Percentiles rank a stretch among this genome's conserved stretches.
phyloP scores from a whole-genome alignment of 2,329 filamentous ascomycete species.

The Sodiomyces alkalinus region DNA sequence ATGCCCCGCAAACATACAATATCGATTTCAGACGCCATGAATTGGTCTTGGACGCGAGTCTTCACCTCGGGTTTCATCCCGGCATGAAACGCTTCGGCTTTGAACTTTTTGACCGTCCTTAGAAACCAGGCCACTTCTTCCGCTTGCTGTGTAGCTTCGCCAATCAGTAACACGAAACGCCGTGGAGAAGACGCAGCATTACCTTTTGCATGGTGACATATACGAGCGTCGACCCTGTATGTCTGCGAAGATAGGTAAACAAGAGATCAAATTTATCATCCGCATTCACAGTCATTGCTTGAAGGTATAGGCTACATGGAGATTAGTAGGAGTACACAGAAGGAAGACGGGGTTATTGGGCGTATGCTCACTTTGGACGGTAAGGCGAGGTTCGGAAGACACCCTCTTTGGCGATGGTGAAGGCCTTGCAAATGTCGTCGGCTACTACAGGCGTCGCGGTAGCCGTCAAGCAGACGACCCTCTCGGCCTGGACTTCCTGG shows the following conservation, averaged over 20 bases:
- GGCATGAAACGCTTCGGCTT: conserved; percentile 31
- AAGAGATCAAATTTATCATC: conserved; percentile 29
- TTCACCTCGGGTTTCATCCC: conserved; percentile 31
- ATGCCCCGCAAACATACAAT: conserved; percentile 16
- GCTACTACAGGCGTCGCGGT: conserved; percentile 43
- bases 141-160: conserved; percentile 20
- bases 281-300: conserved; percentile 27
- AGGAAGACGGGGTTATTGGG: no score
- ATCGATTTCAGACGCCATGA: conserved; percentile 28
- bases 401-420: conserved; percentile 30
- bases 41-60: conserved; percentile 31
- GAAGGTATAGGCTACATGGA: conserved; percentile 34
- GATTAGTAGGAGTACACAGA: no score
- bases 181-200: not conserved
- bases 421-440: conserved; percentile 36
- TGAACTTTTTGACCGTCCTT: conserved; percentile 17
- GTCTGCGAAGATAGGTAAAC: conserved; percentile 29
- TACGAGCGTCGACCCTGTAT: conserved; percentile 41
- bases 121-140: conserved; percentile 25
- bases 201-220: conserved; percentile 43
- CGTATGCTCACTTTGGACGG: conserved; percentile 35
- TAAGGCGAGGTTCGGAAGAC: conserved; percentile 46
- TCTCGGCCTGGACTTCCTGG: conserved; percentile 37
- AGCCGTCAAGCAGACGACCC: conserved; percentile 44
- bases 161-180: not conserved